A percentile compares a stretch with the other conserved stretches of the same genome.
Conservation (phyloP, 768 basidiomycete genomes). For the Mycena latifolia region DNA sequence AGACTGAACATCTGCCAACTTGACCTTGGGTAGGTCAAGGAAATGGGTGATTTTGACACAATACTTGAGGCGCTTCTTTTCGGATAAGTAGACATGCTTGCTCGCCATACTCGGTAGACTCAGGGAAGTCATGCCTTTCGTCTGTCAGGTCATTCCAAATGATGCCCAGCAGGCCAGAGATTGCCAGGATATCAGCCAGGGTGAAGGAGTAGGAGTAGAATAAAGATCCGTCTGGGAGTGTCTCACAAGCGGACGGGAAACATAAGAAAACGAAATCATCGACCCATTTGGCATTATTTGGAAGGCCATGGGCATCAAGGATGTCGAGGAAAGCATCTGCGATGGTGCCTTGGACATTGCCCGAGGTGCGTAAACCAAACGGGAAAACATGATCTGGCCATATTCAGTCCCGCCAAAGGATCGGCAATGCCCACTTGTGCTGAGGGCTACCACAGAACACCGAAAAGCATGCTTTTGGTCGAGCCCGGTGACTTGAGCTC, state of each 20-base stretch:
- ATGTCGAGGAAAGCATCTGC: slow-evolving; percentile 2
- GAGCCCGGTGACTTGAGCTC: no score
- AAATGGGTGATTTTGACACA: background rate
- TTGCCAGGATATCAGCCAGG: background rate
- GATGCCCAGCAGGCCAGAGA: background rate
- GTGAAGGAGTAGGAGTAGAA: background rate
- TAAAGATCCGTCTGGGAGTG: background rate
- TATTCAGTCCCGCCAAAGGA: background rate
- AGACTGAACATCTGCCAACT: background rate
- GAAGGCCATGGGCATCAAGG: background rate
- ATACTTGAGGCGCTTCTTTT: slow-evolving; percentile 4
- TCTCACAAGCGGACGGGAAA: background rate
- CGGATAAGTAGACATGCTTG: background rate
- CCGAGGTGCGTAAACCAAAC: background rate
- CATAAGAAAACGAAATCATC: background rate
- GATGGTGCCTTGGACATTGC: background rate
- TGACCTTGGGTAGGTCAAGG: background rate
- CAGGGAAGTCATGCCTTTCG: slow-evolving; percentile 1
- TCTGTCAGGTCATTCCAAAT: background rate
- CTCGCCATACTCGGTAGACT: background rate
- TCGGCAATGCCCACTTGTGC: no score
- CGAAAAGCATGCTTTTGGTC: no score
- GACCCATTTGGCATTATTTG: background rate
- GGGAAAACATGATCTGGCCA: slow-evolving; percentile 4
- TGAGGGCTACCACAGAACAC: no score